A percentile compares a stretch with the other conserved stretches of the same genome.
Evolutionary conservation across 2,329 filamentous ascomycete genomes (phyloP).

Genomic region (Geosmithia flava): DNA sequence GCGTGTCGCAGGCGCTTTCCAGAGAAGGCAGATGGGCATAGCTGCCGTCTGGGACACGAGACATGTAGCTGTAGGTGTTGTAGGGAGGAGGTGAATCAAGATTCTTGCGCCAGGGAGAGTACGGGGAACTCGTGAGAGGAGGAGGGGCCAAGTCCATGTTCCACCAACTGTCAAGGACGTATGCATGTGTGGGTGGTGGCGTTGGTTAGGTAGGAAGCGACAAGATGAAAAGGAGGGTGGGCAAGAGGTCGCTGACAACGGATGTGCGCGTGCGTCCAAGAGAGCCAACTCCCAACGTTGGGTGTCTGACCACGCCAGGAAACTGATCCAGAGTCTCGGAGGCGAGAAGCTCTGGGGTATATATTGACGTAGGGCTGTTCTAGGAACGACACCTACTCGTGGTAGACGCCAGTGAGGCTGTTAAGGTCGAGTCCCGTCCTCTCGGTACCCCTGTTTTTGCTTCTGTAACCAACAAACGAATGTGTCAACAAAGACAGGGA

Average conservation of each 20-base stretch:
- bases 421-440: neutral
- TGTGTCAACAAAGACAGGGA: neutral
- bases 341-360: neutral
- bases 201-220: neutral
- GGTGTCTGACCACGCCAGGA: neutral
- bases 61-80: neutral
- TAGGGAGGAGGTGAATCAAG: slow-evolving; percentile 4
- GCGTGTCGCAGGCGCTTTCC: slow-evolving; percentile 1
- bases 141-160: slow-evolving; percentile 10
- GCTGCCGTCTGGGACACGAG: neutral
- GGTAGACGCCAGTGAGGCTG: neutral
- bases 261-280: neutral
- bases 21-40: neutral
- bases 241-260: neutral
- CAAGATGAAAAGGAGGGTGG: neutral
- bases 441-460: neutral
- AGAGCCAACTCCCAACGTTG: neutral
- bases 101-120: slow-evolving; percentile 5
- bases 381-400: neutral
- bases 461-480: no score
- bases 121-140: slow-evolving; percentile 9
- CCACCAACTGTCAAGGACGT: neutral
- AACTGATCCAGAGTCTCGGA: neutral
- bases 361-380: neutral
- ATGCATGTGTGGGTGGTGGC: neutral